phyloP scores from a whole-genome alignment of 2,329 filamentous ascomycete genomes.

The Penicillium italicum region DNA sequence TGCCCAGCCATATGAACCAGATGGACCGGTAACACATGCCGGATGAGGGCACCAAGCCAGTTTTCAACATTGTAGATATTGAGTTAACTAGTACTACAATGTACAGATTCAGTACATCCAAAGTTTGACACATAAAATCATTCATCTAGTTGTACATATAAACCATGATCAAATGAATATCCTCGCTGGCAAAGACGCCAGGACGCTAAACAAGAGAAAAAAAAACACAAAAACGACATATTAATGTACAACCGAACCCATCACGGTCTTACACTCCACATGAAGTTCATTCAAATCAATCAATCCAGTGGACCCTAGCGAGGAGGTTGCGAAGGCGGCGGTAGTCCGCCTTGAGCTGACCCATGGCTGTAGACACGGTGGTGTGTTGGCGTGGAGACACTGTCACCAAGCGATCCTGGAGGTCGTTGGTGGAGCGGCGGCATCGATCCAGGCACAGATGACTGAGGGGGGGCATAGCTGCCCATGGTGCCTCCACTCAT shows the following conservation, averaged over 20 bases:
- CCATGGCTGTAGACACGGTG: slow-evolving; percentile 41
- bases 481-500: slow-evolving; percentile 27
- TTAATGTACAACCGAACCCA: slow-evolving; percentile 1
- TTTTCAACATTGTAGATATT: background rate
- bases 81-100: background rate
- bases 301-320: slow-evolving; percentile 15
- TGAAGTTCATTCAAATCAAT: background rate
- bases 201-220: slow-evolving; percentile 3
- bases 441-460: slow-evolving; percentile 21
- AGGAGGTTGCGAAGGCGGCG: slow-evolving; percentile 28
- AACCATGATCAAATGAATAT: slow-evolving; percentile 6
- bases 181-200: background rate
- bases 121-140: slow-evolving; percentile 20
- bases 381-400: slow-evolving; percentile 26
- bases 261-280: background rate
- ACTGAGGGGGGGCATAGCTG: slow-evolving; percentile 27
- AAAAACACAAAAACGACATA: background rate
- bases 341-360: slow-evolving; percentile 28
- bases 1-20: slow-evolving; percentile 43
- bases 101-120: background rate
- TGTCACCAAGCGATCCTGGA: slow-evolving; percentile 24
- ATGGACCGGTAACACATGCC: slow-evolving; percentile 17
- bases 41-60: background rate
- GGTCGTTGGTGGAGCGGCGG: slow-evolving; percentile 31
- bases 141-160: slow-evolving; percentile 24